Evolutionary conservation across 306 rosid genomes (phyloP).

Genomic region (Lagenaria siceraria): DNA sequence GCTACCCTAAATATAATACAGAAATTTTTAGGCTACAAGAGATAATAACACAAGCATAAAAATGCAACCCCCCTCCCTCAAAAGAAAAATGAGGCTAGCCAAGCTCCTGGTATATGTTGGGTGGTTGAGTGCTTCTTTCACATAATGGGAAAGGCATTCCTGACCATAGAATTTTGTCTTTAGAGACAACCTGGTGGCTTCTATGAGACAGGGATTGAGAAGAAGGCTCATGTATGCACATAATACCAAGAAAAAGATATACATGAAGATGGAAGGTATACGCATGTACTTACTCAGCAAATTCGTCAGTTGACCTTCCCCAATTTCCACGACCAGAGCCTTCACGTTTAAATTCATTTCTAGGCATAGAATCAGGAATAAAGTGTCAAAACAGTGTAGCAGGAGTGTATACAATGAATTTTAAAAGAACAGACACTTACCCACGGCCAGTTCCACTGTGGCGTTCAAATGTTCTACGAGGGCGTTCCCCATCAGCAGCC

Average conservation of each 20-base stretch:
- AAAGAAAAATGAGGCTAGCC: not conserved
- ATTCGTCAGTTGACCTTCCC: conserved; percentile 69
- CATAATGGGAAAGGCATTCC: not conserved
- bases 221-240: not conserved
- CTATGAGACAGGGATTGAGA: not conserved
- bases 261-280: not conserved
- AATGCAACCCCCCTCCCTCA: not conserved
- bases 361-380: conserved; percentile 17
- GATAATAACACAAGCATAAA: not conserved
- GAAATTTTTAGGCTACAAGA: not conserved
- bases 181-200: not conserved
- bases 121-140: not conserved
- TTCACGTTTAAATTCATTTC: conserved; percentile 67
- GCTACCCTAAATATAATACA: conserved; percentile 29
- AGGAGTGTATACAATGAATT: not conserved
- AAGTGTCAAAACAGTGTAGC: not conserved
- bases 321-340: conserved; percentile 95
- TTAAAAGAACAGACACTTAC: conserved; percentile 18
- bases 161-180: not conserved
- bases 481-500: conserved; percentile 56
- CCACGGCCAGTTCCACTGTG: conserved; percentile 91
- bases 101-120: not conserved
- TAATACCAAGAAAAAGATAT: not conserved
- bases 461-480: conserved; percentile 65
- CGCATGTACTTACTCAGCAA: conserved; percentile 33